Evolutionary conservation across 768 basidiomycete genomes (phyloP).

Genomic region (Phylloporus rhodoxanthus): DNA sequence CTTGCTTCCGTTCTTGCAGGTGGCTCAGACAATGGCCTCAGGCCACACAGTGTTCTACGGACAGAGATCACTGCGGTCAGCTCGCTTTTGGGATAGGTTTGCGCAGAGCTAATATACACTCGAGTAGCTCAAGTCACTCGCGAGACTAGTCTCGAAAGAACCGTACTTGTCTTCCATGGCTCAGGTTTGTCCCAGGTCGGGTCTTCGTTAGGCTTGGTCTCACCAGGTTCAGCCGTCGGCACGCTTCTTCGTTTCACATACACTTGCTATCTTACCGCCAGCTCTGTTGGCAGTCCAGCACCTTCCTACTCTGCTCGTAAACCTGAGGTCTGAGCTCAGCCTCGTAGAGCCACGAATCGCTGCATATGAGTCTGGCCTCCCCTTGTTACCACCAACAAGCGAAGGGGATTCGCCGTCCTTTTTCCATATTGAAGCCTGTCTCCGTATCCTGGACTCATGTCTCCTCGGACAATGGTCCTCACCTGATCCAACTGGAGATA

Average conservation of each 20-base stretch:
- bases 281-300: conserved; percentile 32
- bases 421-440: conserved; percentile 47
- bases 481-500: conserved; percentile 10
- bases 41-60: conserved; percentile 47
- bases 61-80: conserved; percentile 54
- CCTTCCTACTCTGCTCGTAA: conserved; percentile 29
- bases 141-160: conserved; percentile 33
- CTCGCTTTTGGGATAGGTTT: conserved; percentile 5
- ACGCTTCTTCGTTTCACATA: conserved; percentile 47
- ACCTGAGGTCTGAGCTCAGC: conserved; percentile 34
- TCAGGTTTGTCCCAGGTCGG: conserved; percentile 13
- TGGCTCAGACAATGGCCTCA: conserved; percentile 40
- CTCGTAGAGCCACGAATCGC: conserved; percentile 35
- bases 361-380: conserved; percentile 38
- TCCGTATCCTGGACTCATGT: conserved; percentile 57
- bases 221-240: conserved; percentile 41
- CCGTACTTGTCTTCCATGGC: conserved; percentile 21
- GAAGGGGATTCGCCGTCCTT: conserved; percentile 32
- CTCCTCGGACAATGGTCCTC: conserved; percentile 53
- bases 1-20: conserved; percentile 39
- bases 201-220: conserved; percentile 1
- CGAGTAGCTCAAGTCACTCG: conserved; percentile 33
- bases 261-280: conserved; percentile 46
- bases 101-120: conserved; percentile 5
- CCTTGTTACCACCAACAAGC: conserved; percentile 31